Evolutionary conservation across 306 rosid species (phyloP).

Genomic region (Trifolium repens): DNA sequence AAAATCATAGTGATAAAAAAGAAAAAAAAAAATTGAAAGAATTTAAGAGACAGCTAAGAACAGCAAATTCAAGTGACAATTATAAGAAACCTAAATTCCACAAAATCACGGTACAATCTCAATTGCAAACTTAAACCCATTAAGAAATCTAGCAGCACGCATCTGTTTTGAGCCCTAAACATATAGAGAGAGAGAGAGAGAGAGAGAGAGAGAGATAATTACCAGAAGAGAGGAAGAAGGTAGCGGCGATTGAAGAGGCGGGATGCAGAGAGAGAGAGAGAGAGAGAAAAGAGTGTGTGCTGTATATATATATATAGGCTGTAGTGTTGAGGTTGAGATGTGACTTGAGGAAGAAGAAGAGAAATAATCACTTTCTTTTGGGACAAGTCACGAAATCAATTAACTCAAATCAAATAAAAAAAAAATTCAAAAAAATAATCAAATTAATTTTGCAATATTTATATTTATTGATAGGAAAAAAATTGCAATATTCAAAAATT

Average conservation of each 20-base stretch:
- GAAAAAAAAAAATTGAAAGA: not conserved
- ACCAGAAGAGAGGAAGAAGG: not conserved
- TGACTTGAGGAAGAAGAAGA: not conserved
- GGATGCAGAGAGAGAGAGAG: not conserved
- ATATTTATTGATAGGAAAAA: no score
- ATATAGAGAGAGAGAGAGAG: not conserved
- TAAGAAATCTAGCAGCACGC: not conserved
- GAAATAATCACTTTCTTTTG: not conserved
- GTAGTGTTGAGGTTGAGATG: no score
- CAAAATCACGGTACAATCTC: conserved; percentile 1
- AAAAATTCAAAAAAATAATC: no score
- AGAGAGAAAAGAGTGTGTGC: no score
- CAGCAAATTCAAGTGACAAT: not conserved
- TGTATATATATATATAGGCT: no score
- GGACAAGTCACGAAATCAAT: conserved; percentile 2
- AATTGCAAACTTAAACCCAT: not conserved
- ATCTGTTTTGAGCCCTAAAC: not conserved
- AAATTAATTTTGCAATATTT: no score
- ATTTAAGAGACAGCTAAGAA: not conserved
- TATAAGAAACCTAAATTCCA: conserved; percentile 13
- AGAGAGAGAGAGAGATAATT: not conserved
- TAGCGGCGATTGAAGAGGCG: not conserved
- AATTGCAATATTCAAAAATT: no score
- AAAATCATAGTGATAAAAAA: not conserved
- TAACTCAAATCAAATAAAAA: not conserved